Conservation (phyloP, 371 early-diverging fungal genomes). For the Apophysomyces ossiformis region DNA sequence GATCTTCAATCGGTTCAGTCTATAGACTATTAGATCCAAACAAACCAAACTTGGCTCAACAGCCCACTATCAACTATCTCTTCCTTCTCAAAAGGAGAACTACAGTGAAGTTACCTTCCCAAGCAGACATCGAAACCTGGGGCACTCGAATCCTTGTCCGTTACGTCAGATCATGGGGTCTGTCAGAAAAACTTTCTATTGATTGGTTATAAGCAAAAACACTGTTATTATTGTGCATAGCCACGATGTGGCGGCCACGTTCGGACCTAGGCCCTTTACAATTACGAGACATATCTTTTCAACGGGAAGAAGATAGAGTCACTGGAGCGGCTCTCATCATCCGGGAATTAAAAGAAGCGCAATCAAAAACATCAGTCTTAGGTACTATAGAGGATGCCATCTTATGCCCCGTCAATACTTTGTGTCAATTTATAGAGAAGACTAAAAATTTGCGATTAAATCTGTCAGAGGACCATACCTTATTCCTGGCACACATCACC, state of each 20-base stretch:
- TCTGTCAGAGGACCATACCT: neutral
- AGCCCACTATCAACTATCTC: neutral
- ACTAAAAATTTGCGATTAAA: neutral
- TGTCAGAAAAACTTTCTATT: neutral
- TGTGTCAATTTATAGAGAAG: conserved; percentile 13
- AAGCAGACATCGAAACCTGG: neutral
- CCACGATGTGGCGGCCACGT: conserved; percentile 16
- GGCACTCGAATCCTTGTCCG: neutral
- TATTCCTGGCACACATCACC: conserved; percentile 2
- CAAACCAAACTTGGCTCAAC: neutral
- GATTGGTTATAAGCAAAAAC: conserved; percentile 7
- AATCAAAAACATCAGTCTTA: conserved; percentile 15
- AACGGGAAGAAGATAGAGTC: neutral
- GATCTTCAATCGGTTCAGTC: conserved; percentile 1
- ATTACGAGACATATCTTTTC: neutral
- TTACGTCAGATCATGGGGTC: conserved; percentile 2
- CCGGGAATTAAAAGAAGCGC: conserved; percentile 23
- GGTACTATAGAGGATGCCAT: conserved; percentile 4
- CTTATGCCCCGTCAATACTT: conserved; percentile 15
- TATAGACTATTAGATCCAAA: neutral
- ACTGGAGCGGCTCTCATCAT: neutral
- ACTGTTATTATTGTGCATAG: neutral
- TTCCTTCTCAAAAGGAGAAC: neutral
- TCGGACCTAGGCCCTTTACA: conserved; percentile 13
- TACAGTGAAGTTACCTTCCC: neutral